These are phyloP conservation scores for Hypoxylon perforatum DNA, from an alignment of 495 filamentous ascomycete genomes.

Conservation along the genomic window DNA sequence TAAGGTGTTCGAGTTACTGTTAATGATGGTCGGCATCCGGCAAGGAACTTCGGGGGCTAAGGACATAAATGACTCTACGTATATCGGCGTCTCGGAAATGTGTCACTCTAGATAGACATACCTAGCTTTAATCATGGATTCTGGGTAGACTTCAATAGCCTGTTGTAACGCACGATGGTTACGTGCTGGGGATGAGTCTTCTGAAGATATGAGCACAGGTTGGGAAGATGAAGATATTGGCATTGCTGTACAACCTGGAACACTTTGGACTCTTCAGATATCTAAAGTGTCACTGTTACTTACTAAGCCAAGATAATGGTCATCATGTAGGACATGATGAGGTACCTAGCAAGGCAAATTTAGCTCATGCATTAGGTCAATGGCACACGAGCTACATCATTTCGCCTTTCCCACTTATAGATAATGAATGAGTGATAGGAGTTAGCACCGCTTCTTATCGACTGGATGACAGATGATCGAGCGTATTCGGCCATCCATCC, in stretches of 20 bases:
- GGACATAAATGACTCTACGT: slow-evolving; percentile 27
- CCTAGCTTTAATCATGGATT: slow-evolving; percentile 27
- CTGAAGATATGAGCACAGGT: slow-evolving; percentile 10
- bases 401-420: background rate
- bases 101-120: slow-evolving; percentile 13
- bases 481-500: background rate
- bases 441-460: slow-evolving; percentile 1
- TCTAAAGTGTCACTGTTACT: slow-evolving; percentile 8
- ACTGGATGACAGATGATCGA: background rate
- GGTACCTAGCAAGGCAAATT: slow-evolving; percentile 6
- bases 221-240: slow-evolving; percentile 24
- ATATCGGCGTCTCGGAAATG: slow-evolving; percentile 33
- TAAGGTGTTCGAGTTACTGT: slow-evolving; percentile 30
- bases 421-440: background rate
- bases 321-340: background rate
- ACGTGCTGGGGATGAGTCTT: slow-evolving; percentile 4
- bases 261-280: background rate
- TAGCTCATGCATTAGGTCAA: background rate
- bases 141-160: slow-evolving; percentile 1
- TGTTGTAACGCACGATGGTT: background rate
- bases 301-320: slow-evolving; percentile 8
- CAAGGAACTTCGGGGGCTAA: slow-evolving; percentile 11
- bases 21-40: slow-evolving; percentile 21
- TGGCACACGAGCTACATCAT: background rate
- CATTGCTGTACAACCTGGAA: slow-evolving; percentile 15